Evolutionary conservation across 2,329 filamentous ascomycete genomes (phyloP).

Genomic region (Xenosphaeropsis pyriputrescens): DNA sequence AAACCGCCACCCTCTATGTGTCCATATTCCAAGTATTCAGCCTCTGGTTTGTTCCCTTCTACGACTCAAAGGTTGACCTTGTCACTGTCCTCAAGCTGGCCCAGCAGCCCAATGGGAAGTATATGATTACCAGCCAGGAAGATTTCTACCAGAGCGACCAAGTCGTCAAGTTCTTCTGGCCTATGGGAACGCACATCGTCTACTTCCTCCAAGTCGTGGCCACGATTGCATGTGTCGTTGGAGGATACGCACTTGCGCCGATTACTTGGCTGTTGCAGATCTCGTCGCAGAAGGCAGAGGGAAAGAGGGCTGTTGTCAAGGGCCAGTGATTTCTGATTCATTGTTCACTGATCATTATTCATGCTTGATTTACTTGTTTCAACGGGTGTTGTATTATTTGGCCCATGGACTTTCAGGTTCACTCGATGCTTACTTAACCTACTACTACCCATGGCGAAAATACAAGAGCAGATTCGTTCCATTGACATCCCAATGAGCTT

Average conservation of each 20-base stretch:
- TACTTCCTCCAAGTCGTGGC: slow-evolving; percentile 49
- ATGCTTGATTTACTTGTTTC: too few relatives aligned
- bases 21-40: slow-evolving; percentile 61
- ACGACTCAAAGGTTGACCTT: slow-evolving; percentile 51
- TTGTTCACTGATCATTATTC: too few relatives aligned
- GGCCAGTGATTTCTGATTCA: too few relatives aligned
- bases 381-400: too few relatives aligned
- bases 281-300: too few relatives aligned
- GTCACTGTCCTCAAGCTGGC: slow-evolving; percentile 53
- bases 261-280: too few relatives aligned
- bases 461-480: too few relatives aligned
- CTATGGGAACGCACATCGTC: slow-evolving; percentile 41
- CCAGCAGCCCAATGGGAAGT: slow-evolving; percentile 29
- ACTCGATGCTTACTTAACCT: too few relatives aligned
- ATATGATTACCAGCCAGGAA: slow-evolving; percentile 64
- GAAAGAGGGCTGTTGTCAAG: too few relatives aligned
- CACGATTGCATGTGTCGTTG: slow-evolving; percentile 48
- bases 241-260: slow-evolving; percentile 14
- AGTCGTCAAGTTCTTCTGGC: slow-evolving; percentile 56
- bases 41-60: slow-evolving; percentile 65
- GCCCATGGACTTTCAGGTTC: too few relatives aligned
- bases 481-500: too few relatives aligned
- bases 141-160: slow-evolving; percentile 72
- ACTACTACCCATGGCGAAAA: too few relatives aligned
- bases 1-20: slow-evolving; percentile 55